Evolutionary conservation across 2,329 filamentous ascomycete genomes (phyloP), one percentile per base, ranked within the genome.

Genomic region (Immersiporthe knoxdaviesiana): DNA sequence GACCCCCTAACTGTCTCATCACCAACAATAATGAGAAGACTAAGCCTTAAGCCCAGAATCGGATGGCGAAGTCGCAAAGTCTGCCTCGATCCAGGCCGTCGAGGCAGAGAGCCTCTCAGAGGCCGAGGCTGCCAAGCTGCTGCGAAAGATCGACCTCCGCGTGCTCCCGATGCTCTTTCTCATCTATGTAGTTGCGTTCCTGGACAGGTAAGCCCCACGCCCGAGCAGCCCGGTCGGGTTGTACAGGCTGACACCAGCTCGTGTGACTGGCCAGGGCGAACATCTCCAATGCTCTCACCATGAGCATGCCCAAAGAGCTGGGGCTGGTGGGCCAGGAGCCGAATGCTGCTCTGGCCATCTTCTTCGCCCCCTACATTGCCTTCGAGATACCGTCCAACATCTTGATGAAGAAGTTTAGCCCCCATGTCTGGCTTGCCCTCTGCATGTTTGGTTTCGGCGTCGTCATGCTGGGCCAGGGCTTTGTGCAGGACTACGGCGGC

Each of bases 321-420:
- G 81, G 84, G 14, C 79, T 93, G 70, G 77, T 78, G 39, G 84
- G 85, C 21, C 84, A 86, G 69, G 90, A 93, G 75, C 94, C 91
- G 76, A 91, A 94, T 75, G 84, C 88, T 35, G 84, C 87, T 24
- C 87, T 91, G 1, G 89, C 87, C 8, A 86, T 91, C 73, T 81
- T 92, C 30, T 92, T 91, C 75, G 86, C 91, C 66, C 90, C 90
- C 2, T 92, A 87, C 72, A 76, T 86, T 66, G 65, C 81, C 47
- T 88, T 90, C 73, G 89, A 91, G 76, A 83, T 91, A 1, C 89
- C 89, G 0, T 88, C 86, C 62, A 91, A 91, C 74, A 80, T 91
- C 12, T 82, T 91, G 3, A 80, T 91, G 59, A 90, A 90, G 76
- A 85, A 84, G 71, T 82, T 91, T 72, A 87, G 83, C 1, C 89